Evolutionary conservation across 768 basidiomycete species (phyloP), one percentile per base, ranked within the genome.

Genomic region (Tylopilus sp.): DNA sequence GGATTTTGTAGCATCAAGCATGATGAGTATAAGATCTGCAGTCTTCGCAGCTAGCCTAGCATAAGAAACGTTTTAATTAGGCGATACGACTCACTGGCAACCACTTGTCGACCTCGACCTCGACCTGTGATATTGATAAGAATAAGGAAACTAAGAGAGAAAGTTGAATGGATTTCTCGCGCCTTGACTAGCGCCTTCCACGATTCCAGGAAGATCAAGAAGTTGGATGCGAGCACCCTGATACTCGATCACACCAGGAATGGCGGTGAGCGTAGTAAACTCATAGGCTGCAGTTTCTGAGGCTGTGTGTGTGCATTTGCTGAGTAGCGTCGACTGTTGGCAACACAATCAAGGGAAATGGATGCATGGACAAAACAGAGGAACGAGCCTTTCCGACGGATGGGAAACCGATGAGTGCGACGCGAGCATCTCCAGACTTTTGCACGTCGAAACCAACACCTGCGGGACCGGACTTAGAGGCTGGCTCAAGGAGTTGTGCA

Each of bases 191-290:
- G 92, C 92, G 14, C 92, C 92, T 71, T 94, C 92, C 9, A 98
- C 92, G 60, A 98, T 98, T 71, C 95, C 95, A 3, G 95, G 95
- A 29, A 98, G 75, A 81, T 98, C 95, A 16, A 98, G 81, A 40
- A 98, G 79, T 67, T 99, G 97, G 52, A 98, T 94, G 38, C 92
- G 81, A 3, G 87, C 86, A 26, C 97, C 97, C 69, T 96, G 86
- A 68, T 98, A 90, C 64, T 98, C 95, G 17, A 98, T 83, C 4
- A 98, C 97, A 45, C 97, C 97, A 31, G 97, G 96, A 55, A 99
- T 98, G 11, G 97, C 96, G 11, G 89, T 91, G 29, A 96, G 79
- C 4, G 92, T 96, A 3, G 94, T 97, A 71, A 97, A 98, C 68
- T 98, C 95, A 65, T 97, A 98, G 12, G 92, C 90, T 14, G 95